These are phyloP conservation scores for Ustilago loliicola DNA, from an alignment of 1,284 basidiomycete species.

Conservation along the genomic window DNA sequence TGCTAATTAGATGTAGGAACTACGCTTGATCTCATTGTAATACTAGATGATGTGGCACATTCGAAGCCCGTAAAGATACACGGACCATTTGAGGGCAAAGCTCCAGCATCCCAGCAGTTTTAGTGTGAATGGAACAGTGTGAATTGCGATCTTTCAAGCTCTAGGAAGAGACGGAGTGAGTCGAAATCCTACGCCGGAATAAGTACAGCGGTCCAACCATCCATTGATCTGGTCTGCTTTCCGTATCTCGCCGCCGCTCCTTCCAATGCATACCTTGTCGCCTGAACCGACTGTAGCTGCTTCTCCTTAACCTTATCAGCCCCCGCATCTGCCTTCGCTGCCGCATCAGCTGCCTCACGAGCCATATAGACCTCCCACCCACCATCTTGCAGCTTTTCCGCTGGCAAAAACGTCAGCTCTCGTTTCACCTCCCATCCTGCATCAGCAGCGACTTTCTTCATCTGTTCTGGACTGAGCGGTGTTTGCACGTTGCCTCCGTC, in stretches of 20 bases:
- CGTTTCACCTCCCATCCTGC: slow-evolving; percentile 27
- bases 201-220: slow-evolving; percentile 39
- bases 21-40: background rate
- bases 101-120: background rate
- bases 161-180: background rate
- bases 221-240: slow-evolving; percentile 28
- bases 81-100: background rate
- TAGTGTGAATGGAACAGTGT: background rate
- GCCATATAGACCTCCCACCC: slow-evolving; percentile 32
- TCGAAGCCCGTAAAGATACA: background rate
- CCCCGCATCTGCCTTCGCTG: background rate
- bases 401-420: slow-evolving; percentile 20
- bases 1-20: slow-evolving; percentile 9
- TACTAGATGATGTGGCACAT: slow-evolving; percentile 7
- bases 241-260: slow-evolving; percentile 10
- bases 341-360: slow-evolving; percentile 8
- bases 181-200: background rate
- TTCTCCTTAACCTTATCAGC: slow-evolving; percentile 2
- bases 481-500: slow-evolving; percentile 20
- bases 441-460: slow-evolving; percentile 10
- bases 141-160: background rate
- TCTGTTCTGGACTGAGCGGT: slow-evolving; percentile 18
- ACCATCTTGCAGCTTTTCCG: slow-evolving; percentile 28
- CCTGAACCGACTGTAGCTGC: slow-evolving; percentile 19
- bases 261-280: slow-evolving; percentile 30